Evolutionary conservation across 2,329 filamentous ascomycete species (phyloP), one percentile per base, ranked within the genome.

Genomic region (Purpureocillium lavendulum): DNA sequence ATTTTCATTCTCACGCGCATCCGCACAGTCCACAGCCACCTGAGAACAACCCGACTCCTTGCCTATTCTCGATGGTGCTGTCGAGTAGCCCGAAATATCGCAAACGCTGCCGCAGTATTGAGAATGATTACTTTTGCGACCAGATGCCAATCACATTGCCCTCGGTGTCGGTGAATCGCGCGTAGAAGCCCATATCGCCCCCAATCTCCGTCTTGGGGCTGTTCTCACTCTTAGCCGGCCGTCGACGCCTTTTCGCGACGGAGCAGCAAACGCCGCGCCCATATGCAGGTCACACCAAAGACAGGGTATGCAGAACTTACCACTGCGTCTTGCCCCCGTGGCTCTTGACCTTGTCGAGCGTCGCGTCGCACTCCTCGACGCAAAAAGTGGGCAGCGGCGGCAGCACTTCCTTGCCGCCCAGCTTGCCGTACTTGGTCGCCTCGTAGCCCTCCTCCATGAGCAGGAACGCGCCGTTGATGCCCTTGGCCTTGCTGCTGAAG

Each of bases 121-220:
- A n/a, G n/a, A n/a, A n/a, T n/a, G n/a, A n/a, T 26, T 26, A 26
- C 21, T 26, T 26, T 26, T 10, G 21, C 37, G 57, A 55, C 58
- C 55, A 62, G 26, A 59, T 44, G 18, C 60, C 56, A 32, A 60
- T 50, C 49, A 60, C 45, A 42, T 65, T 64, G n/a, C 58, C 60
- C 48, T 66, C 62, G 9, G 52, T 53, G 43, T 65, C 60, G 35
- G 64, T 46, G 31, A 64, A 54, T 3, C 59, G 55, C 29, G 59
- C 59, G 43, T 58, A 59, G 41, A 47, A 53, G 1, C 60, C 62
- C 57, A 59, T 60, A 11, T 46, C 48, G 11, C 49, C 51, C 16
- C 53, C 55, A 40, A 62, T 59, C 15, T 49, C 49, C 4, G 58
- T 63, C 51, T 63, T 65, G 18, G 55, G 55, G 17, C 61, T 64